Conservation (phyloP, 306 rosid genomes). For the Nissolia schottii region DNA sequence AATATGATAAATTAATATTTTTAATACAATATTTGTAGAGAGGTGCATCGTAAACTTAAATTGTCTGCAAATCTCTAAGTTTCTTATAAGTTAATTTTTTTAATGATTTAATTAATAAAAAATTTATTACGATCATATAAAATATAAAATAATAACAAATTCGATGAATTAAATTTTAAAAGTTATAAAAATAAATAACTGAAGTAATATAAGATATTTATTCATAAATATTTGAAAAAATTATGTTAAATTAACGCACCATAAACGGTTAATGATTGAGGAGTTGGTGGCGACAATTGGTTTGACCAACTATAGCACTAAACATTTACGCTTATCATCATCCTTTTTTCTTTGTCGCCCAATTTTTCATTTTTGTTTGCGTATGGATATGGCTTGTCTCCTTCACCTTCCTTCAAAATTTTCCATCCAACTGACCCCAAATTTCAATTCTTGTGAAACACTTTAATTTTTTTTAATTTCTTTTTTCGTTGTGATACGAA, state of each 20-base stretch:
- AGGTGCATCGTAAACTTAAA: too few species aligned
- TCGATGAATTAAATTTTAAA: too few species aligned
- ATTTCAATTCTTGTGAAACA: neutral
- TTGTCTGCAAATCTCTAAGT: too few species aligned
- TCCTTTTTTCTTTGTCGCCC: neutral
- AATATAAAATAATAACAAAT: too few species aligned
- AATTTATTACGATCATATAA: too few species aligned
- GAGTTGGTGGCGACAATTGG: constrained; percentile 7
- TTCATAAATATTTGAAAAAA: too few species aligned
- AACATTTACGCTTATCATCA: neutral
- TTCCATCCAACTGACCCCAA: neutral
- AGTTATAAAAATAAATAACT: neutral
- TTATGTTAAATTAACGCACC: too few species aligned
- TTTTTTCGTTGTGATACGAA: neutral
- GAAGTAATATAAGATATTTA: too few species aligned
- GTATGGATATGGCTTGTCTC: neutral
- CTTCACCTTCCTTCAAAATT: neutral
- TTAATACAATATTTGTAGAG: too few species aligned
- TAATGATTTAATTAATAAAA: too few species aligned
- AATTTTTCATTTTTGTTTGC: neutral
- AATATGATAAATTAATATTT: too few species aligned
- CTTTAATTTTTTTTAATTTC: neutral
- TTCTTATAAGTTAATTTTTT: too few species aligned
- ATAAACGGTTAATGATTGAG: neutral
- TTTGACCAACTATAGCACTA: neutral